phyloP scores from a whole-genome alignment of 192 early-diverging fungal genomes.

The Haplosporangium gracile region DNA sequence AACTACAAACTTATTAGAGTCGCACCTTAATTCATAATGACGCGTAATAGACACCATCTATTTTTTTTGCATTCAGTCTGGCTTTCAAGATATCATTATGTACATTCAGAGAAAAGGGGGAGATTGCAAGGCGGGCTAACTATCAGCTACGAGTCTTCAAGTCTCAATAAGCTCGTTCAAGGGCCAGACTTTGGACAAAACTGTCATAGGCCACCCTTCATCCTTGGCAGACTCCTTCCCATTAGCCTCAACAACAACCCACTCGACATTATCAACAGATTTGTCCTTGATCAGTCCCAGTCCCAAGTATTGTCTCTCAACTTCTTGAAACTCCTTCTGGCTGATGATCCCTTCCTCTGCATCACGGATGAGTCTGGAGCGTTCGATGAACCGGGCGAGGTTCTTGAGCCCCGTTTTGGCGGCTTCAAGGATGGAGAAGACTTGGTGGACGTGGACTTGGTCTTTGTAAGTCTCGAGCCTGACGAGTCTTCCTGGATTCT shows the following conservation, averaged over 20 bases:
- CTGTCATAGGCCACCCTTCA: conserved; percentile 36
- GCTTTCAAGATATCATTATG: neutral
- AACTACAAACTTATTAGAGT: conserved; percentile 75
- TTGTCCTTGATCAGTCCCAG: conserved; percentile 11
- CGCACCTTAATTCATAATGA: neutral
- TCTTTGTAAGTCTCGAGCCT: conserved; percentile 33
- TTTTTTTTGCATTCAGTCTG: neutral
- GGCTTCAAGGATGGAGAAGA: conserved; percentile 8
- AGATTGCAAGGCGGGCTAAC: neutral
- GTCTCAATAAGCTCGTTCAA: neutral
- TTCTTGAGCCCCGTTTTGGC: conserved; percentile 15
- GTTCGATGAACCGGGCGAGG: conserved; percentile 35
- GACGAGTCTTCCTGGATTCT: conserved; percentile 17
- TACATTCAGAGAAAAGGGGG: conserved; percentile 15
- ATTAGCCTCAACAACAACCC: conserved; percentile 20
- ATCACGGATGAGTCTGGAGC: conserved; percentile 18
- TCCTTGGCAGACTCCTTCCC: conserved; percentile 32
- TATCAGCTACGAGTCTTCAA: neutral
- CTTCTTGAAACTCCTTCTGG: neutral
- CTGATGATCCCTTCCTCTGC: conserved; percentile 5
- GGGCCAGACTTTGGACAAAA: conserved; percentile 27
- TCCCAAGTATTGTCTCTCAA: neutral
- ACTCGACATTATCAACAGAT: conserved; percentile 26
- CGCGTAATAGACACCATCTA: neutral
- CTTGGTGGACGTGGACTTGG: conserved; percentile 47